A percentile compares a stretch with the other conserved stretches of the same genome.
These are phyloP conservation scores for Microstegium vimineum DNA, from an alignment of 176 grass and related monocot genomes.

Conservation along the genomic window DNA sequence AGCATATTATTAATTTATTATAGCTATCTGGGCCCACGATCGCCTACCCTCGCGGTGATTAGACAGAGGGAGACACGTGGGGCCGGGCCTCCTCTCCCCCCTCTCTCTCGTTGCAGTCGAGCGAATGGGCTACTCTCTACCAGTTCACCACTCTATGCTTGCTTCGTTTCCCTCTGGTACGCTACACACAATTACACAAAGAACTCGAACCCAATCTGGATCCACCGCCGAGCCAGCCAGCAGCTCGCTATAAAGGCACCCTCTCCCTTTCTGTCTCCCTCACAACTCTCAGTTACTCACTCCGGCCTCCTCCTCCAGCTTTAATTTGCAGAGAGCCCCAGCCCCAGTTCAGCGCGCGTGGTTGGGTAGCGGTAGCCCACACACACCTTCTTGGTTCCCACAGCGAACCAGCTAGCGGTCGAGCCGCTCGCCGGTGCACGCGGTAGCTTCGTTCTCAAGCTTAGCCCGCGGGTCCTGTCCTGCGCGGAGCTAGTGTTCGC, in stretches of 20 bases:
- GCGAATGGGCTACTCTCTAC: not conserved
- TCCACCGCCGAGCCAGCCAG: no score
- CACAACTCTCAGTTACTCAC: constrained; percentile 28
- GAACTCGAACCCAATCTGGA: not conserved
- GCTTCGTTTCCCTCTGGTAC: not conserved
- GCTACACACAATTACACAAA: no score
- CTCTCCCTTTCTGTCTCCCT: constrained; percentile 62
- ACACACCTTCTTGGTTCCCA: not conserved
- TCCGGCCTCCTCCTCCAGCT: constrained; percentile 12
- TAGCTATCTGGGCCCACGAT: not conserved
- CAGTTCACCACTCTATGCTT: no score
- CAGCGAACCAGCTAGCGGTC: not conserved
- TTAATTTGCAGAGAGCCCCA: constrained; percentile 8
- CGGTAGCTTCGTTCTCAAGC: not conserved
- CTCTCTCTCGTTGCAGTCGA: not conserved
- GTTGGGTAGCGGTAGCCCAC: not conserved
- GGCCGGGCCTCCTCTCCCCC: not conserved
- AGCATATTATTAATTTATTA: constrained; percentile 14
- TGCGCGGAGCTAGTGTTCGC: not conserved
- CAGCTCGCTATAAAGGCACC: constrained; percentile 35
- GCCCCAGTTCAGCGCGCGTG: not conserved
- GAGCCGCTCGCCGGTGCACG: not conserved
- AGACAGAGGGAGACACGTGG: constrained; percentile 39
- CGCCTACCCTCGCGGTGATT: constrained; percentile 17
- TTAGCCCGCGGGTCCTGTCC: not conserved